Evolutionary conservation across 2,329 filamentous ascomycete species (phyloP).

Genomic region (Hyphodiscus sp.): DNA sequence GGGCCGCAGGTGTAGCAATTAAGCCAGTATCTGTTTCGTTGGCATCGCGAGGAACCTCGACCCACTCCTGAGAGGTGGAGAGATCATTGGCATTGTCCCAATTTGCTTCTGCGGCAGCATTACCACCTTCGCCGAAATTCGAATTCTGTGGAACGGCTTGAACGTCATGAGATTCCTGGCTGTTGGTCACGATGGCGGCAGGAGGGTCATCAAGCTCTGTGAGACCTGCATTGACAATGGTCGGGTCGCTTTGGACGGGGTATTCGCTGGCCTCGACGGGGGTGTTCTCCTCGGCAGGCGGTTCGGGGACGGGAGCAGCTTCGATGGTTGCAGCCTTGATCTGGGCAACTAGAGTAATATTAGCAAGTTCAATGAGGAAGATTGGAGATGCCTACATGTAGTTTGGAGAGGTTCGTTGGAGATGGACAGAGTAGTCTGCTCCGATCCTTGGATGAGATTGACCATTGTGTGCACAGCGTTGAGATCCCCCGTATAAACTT

Average conservation of each 20-base stretch:
- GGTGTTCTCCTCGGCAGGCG: conserved; percentile 29
- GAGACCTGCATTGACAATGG: conserved; percentile 57
- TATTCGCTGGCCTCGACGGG: conserved; percentile 32
- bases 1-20: conserved; percentile 47
- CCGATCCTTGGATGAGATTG: conserved; percentile 67
- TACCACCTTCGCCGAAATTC: conserved; percentile 45
- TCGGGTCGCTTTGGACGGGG: conserved; percentile 52
- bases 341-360: conserved; percentile 42
- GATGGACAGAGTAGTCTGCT: conserved; percentile 60
- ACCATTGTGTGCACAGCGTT: conserved; percentile 67
- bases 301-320: conserved; percentile 40
- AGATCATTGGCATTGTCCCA: conserved; percentile 47
- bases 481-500: conserved; percentile 74
- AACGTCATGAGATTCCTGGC: conserved; percentile 30
- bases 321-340: conserved; percentile 50
- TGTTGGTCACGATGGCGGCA: conserved; percentile 36
- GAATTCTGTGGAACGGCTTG: conserved; percentile 43
- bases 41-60: conserved; percentile 65
- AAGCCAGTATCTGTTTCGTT: conserved; percentile 66
- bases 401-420: conserved; percentile 58
- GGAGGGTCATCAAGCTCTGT: conserved; percentile 56
- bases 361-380: conserved; percentile 2
- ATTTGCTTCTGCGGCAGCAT: conserved; percentile 57
- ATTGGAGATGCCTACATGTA: conserved; percentile 55
- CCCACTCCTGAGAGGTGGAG: conserved; percentile 31